Evolutionary conservation across 352 stramenopile species (phyloP), one percentile per base, ranked within the genome.

Genomic region (Pythium biforme): DNA sequence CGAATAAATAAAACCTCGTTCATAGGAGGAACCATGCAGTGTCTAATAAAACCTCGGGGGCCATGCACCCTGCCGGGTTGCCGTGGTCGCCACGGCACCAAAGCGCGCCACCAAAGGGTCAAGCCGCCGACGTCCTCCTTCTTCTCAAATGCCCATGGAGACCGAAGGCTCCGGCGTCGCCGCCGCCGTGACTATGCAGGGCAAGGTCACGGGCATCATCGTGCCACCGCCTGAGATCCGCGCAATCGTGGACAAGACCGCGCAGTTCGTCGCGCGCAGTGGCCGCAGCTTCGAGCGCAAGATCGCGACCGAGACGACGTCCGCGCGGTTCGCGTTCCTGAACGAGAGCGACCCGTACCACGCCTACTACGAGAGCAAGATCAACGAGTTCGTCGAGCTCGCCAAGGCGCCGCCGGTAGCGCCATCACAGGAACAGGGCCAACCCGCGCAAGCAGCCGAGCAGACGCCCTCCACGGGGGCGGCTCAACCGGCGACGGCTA

Each of bases 361-460:
- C 77, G 92, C 94, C 22, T 99, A 99, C 81, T 99, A 99, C 70
- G 96, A 99, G 86, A 82, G 98, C 71, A 97, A 97, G 61, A 97
- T 99, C 58, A 71, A 69, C 48, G 84, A 96, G 62, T 77, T 97
- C 74, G 69, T 91, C 15, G 78, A 81, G 25, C 66, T 77, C 31
- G 79, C 82, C 22, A 65, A 61, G 19, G 55, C 78, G 15, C 41
- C 49, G 34, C 27, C 41, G 20, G 31, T 10, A 14, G 43, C 55
- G 11, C 15, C 19, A 43, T 43, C 12, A 9, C 27, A 8, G 41
- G n/a, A 11, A 8, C 31, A 0, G 50, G 27, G 7, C n/a, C 23
- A 40, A 26, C 37, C 37, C 37, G 37, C 14, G 2, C 11, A 43
- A 7, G n/a, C 37, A 1, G 47, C 19, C 27, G 47, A 37, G 26